Conservation (phyloP, 2,329 filamentous ascomycete species). For the Botrytis porri region DNA sequence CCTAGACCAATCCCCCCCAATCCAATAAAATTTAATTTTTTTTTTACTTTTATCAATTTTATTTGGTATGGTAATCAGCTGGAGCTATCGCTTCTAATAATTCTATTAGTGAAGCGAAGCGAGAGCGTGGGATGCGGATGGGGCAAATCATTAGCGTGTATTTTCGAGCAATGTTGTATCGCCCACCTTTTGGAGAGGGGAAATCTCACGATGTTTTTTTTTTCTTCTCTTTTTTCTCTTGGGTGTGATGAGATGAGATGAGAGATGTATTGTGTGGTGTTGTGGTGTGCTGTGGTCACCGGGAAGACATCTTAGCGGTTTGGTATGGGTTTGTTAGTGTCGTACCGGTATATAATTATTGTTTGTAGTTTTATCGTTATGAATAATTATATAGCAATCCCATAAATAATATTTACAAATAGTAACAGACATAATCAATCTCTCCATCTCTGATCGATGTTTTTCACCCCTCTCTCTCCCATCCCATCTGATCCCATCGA, state of each 20-base stretch:
- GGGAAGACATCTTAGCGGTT: not conserved
- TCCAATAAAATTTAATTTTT: not conserved
- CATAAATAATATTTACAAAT: not conserved
- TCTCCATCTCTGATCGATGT: not conserved
- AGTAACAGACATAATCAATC: not conserved
- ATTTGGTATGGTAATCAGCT: not conserved
- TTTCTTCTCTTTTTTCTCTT: not conserved
- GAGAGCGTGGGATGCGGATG: not conserved
- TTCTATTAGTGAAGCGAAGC: not conserved
- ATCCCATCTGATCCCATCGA: not conserved
- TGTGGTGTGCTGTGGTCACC: not conserved
- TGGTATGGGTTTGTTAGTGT: not conserved
- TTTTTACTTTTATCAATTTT: not conserved
- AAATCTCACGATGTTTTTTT: constrained; percentile 4
- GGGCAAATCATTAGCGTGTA: not conserved
- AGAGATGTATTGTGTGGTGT: not conserved
- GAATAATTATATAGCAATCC: not conserved
- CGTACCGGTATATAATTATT: not conserved
- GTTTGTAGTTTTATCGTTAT: not conserved
- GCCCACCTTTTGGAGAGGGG: not conserved
- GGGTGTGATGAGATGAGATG: not conserved
- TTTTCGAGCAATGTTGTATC: not conserved
- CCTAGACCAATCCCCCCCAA: not conserved
- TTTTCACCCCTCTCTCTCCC: not conserved
- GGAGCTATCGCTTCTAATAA: not conserved